Evolutionary conservation across 2,329 filamentous ascomycete genomes (phyloP).

Genomic region (Penicillium vulpinum): DNA sequence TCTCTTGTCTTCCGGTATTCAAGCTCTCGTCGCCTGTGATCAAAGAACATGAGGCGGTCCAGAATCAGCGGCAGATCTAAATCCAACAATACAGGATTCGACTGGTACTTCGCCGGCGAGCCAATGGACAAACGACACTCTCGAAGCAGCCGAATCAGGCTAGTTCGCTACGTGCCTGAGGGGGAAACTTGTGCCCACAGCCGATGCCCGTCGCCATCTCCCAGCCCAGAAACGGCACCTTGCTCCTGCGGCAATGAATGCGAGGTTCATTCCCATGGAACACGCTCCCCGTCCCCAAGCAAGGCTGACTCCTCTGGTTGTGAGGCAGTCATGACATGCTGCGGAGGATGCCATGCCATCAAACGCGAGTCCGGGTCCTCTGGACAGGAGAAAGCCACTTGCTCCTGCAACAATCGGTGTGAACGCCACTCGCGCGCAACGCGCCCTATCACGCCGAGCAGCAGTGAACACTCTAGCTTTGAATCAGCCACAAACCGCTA

Average conservation of each 20-base stretch:
- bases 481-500: not conserved
- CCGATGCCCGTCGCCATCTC: constrained; percentile 10
- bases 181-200: constrained; percentile 1
- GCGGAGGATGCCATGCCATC: not conserved
- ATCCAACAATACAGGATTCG: not conserved
- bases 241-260: not conserved
- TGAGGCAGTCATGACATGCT: not conserved
- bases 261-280: constrained; percentile 3
- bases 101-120: constrained; percentile 8
- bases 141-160: not conserved
- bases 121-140: constrained; percentile 6
- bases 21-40: not conserved
- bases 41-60: not conserved
- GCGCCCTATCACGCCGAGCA: not conserved
- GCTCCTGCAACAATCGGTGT: not conserved
- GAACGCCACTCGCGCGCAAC: not conserved
- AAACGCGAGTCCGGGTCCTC: not conserved
- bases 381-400: not conserved
- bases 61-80: constrained; percentile 2
- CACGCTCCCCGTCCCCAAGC: constrained; percentile 1
- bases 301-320: not conserved
- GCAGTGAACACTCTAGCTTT: not conserved
- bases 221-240: constrained; percentile 3
- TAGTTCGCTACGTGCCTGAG: constrained; percentile 2
- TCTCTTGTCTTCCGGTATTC: not conserved